phyloP scores from a whole-genome alignment of 1,139 yeast species.

The Geotrichum armillariae region DNA sequence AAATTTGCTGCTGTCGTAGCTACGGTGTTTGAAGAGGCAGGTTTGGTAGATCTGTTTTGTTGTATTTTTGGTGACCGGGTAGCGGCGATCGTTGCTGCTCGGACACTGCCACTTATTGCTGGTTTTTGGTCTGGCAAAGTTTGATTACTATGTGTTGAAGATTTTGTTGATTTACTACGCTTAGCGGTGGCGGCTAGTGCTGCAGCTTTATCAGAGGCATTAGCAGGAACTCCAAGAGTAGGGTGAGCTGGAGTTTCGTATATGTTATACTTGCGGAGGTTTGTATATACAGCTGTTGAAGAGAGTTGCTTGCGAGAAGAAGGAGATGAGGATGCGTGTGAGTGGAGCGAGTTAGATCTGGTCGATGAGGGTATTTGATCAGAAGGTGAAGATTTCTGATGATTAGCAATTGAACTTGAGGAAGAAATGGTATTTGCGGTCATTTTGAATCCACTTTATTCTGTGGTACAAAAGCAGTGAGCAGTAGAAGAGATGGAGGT shows the following conservation, averaged over 20 bases:
- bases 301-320: constrained; percentile 4
- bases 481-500: too few relatives aligned
- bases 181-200: constrained; percentile 20
- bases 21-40: background rate
- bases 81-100: too few relatives aligned
- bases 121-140: background rate
- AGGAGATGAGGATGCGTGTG: constrained; percentile 13
- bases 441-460: too few relatives aligned
- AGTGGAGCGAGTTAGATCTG: constrained; percentile 11
- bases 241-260: constrained; percentile 69
- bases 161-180: too few relatives aligned
- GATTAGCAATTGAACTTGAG: background rate
- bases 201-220: constrained; percentile 29
- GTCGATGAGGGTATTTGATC: background rate
- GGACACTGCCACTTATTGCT: background rate
- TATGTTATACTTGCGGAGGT: constrained; percentile 72
- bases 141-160: background rate
- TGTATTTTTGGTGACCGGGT: background rate
- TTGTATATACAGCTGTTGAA: constrained; percentile 62
- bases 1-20: background rate
- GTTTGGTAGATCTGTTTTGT: background rate
- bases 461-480: background rate
- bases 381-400: background rate
- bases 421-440: background rate
- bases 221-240: constrained; percentile 60